Conservation (phyloP, 2,329 filamentous ascomycete genomes). For the Zymoseptoria brevis region DNA sequence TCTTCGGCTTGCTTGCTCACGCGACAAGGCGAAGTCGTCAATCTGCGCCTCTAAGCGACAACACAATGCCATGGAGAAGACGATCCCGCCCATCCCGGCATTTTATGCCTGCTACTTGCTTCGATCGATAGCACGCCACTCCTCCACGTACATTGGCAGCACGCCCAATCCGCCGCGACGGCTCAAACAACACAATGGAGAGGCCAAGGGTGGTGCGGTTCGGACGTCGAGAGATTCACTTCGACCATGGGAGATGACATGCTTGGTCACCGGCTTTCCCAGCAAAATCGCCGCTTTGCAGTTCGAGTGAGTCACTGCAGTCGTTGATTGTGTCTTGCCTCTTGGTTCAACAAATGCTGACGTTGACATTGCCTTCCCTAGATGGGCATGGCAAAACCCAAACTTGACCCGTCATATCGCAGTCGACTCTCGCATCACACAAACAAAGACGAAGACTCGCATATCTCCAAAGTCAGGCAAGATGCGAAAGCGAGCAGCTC, state of each 20-base stretch:
- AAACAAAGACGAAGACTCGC: conserved; percentile 32
- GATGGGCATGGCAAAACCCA: conserved; percentile 88
- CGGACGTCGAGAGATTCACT: conserved; percentile 61
- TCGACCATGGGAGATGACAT: conserved; percentile 86
- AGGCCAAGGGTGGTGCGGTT: conserved; percentile 69
- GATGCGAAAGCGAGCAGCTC: conserved; percentile 42
- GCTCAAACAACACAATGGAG: conserved; percentile 85
- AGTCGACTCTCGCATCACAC: conserved; percentile 50
- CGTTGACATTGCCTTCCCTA: conserved; percentile 28
- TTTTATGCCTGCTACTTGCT: conserved; percentile 92
- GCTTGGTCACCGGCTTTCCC: conserved; percentile 79
- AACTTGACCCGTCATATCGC: conserved; percentile 74
- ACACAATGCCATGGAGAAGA: conserved; percentile 17
- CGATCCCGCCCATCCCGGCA: conserved; percentile 57
- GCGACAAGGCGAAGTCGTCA: not conserved
- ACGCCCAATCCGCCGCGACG: conserved; percentile 82
- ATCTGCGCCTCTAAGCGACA: not conserved
- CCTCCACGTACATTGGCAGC: conserved; percentile 78
- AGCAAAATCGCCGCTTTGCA: conserved; percentile 81
- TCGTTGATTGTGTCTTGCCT: not conserved
- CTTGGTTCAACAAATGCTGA: not conserved
- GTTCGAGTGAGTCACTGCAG: conserved; percentile 63
- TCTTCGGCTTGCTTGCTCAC: not conserved
- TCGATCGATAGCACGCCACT: conserved; percentile 66
- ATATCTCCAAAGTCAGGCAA: conserved; percentile 34